phyloP scores from a whole-genome alignment of 2,329 filamentous ascomycete genomes.

The Aureobasidium zeae region DNA sequence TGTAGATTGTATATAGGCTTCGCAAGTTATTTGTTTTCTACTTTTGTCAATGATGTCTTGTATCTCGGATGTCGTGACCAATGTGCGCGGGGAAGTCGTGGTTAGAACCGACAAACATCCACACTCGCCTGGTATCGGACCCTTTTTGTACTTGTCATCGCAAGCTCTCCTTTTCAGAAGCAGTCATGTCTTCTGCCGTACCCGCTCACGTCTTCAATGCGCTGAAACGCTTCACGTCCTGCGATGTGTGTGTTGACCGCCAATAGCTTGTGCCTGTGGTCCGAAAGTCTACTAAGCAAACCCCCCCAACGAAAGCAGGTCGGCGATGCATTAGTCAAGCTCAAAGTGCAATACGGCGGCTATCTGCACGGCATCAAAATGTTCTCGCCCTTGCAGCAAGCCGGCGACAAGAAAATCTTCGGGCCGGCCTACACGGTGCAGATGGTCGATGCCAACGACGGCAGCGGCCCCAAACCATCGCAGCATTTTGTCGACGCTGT shows the following conservation, averaged over 20 bases:
- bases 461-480: constrained; percentile 24
- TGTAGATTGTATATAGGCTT: no score
- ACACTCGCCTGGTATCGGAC: no score
- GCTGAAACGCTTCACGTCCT: constrained; percentile 14
- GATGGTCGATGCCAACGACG: constrained; percentile 29
- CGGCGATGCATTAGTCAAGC: constrained; percentile 30
- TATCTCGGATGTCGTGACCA: no score
- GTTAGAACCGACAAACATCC: no score
- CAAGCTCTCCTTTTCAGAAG: no score
- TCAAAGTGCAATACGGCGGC: constrained; percentile 28
- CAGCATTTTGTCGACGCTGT: constrained; percentile 32
- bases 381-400: constrained; percentile 19
- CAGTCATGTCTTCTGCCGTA: constrained; percentile 2
- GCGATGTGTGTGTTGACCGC: background rate
- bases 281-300: background rate
- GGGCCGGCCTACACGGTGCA: constrained; percentile 13
- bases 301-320: constrained; percentile 25
- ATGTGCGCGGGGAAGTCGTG: no score
- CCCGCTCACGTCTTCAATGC: constrained; percentile 7
- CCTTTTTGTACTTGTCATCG: no score
- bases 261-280: no score
- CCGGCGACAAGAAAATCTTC: constrained; percentile 3
- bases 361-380: constrained; percentile 29
- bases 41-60: no score
- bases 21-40: no score